Base-by-base conservation (phyloP, 208 protist genomes). In the Porcisia deanei region DNA sequence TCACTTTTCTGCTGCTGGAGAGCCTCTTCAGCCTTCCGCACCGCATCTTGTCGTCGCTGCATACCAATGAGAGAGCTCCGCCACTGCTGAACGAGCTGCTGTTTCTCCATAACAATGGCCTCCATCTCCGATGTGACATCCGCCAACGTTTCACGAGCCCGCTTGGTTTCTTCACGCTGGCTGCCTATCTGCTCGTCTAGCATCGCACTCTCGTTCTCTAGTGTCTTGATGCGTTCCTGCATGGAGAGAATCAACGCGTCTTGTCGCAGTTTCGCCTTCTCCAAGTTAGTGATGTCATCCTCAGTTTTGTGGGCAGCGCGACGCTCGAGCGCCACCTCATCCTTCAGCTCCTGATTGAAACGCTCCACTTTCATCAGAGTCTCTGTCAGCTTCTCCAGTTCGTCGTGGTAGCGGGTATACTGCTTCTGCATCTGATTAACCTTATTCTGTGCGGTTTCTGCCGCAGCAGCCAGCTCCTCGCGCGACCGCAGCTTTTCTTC, bases 291-390 rank as follows among this genome's bases (percentile, higher is more conserved):
- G 79, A 99, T 97, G 73, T 98, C 94, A 78, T 98, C 94, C 82
- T 99, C 97, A 1, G 97, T 98, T 79, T 98, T 99, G 83, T 98
- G 96, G 0, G 98, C 95, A 1, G 94, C 97, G 45, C 96, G 94
- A n/a, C 95, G 86, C 75, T 98, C 97, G 12, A 99, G 86, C 53
- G 96, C 87, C 66, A 99, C 98, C 76, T 99, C 94, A 75, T 83
- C 83, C 77, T 98, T 95, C 66, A 99, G 89, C 66, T 98, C 85
- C 18, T 96, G 89, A 85, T 99, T 98, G 85, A 97, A 99, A n/a
- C 95, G 78, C 85, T 98, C 92, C 1, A 99, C 97, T 59, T 97
- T 94, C 1, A 88, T 74, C 34, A 98, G 71, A 4, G 95, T 98
- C 71, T 96, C 93, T 66, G 88, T 95, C 30, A 99, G 83, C 83